Base-by-base conservation (phyloP, 2,329 filamentous ascomycete genomes). In the Verticillium tricorpus region DNA sequence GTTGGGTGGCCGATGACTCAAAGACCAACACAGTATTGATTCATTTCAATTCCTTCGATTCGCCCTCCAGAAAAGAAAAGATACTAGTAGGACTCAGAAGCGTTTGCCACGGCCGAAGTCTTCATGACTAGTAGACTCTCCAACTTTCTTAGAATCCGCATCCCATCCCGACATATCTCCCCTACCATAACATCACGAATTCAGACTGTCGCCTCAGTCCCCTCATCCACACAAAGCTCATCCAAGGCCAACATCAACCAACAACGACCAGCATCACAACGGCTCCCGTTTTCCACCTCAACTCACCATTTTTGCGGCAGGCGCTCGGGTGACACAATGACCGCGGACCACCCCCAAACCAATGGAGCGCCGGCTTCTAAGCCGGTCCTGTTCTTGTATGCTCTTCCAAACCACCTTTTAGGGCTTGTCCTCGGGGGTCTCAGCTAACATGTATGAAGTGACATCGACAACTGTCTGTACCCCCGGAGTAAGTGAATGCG, bases 391-490 rank as follows among this genome's bases (percentile, higher is more conserved):
- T 80, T 80, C 71, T 80, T 80, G 78, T 80, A 65, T 52, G 74
- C 65, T 19, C 50, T 28, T 14, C 11, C 32, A 17, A 50, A 25
- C 22, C 19, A 35, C 17, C 2, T 56, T 15, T 9, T 56, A 15
- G 37, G 15, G 5, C 11, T 12, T 52, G 19, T 12, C 12, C n/a
- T 25, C n/a, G n/a, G 4, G 6, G n/a, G 9, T 60, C 11, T 32
- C 7, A 14, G 31, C 63, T 64, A 19, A 58, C 15, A 45, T 19
- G 40, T 1, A 5, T 17, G 7, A 75, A 98, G 97, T 72, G 95
- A 99, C 73, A 98, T 99, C 72, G 95, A 99, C 82, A 99, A 99
- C 73, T 99, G 96, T 77, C 85, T 98, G 61, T 98, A 97, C 71
- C 88, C 93, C 0, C 93, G 89, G 77, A 93, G 91, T 93, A 72